phyloP scores from a whole-genome alignment of 192 early-diverging fungal species.

The Kappamyces sp. region DNA sequence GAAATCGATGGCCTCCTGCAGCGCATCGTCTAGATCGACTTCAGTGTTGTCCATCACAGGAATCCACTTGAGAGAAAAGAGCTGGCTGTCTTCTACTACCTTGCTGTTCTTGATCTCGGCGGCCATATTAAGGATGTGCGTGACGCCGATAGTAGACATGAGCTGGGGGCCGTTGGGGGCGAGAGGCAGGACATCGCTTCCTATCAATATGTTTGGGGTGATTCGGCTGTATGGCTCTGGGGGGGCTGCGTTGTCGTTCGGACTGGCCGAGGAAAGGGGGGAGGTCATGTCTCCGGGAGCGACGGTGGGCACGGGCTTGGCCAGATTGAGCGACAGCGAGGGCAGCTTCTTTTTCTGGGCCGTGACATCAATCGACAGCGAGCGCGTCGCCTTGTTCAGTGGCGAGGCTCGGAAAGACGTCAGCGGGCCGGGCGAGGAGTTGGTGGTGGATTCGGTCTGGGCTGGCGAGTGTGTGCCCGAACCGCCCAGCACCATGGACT shows the following conservation, averaged over 20 bases:
- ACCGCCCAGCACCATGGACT: too few relatives aligned
- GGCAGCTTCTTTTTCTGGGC: too few relatives aligned
- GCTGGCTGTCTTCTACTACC: slow-evolving; percentile 34
- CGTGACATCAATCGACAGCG: too few relatives aligned
- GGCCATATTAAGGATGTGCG: slow-evolving; percentile 72
- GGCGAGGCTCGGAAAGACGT: too few relatives aligned
- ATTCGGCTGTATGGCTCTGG: slow-evolving; percentile 43
- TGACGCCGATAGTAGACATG: slow-evolving; percentile 45
- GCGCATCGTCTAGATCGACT: slow-evolving; percentile 55
- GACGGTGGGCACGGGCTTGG: too few relatives aligned
- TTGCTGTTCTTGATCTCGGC: slow-evolving; percentile 53
- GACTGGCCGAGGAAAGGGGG: too few relatives aligned
- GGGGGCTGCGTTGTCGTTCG: slow-evolving; percentile 23
- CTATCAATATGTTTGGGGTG: slow-evolving; percentile 55
- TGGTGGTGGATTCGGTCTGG: too few relatives aligned
- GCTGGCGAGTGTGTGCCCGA: too few relatives aligned
- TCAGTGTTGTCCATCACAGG: slow-evolving; percentile 58
- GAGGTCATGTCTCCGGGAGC: too few relatives aligned
- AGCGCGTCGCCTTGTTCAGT: too few relatives aligned
- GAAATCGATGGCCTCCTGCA: slow-evolving; percentile 59
- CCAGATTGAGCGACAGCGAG: too few relatives aligned
- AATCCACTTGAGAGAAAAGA: slow-evolving; percentile 41
- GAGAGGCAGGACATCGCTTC: slow-evolving; percentile 55
- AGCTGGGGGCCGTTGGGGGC: slow-evolving; percentile 44
- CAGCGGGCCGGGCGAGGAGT: too few relatives aligned